These are phyloP conservation scores for Crithidia bombi DNA, from an alignment of 208 protist genomes.

Conservation along the genomic window DNA sequence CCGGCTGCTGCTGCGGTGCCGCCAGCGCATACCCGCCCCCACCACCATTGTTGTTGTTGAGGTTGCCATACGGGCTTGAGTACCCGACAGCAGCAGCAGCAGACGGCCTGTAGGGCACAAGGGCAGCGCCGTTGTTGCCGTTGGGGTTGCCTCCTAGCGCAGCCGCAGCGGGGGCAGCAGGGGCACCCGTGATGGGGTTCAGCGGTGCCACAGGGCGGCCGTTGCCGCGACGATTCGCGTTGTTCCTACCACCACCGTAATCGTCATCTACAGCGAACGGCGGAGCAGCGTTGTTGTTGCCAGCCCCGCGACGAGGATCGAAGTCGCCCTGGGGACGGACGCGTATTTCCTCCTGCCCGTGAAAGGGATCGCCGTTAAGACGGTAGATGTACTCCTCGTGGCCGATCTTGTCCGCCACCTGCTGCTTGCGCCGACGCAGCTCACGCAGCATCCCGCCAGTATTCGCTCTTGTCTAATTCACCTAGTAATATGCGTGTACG, in stretches of 20 bases:
- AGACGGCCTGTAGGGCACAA: constrained; percentile 18
- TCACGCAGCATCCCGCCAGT: constrained; percentile 46
- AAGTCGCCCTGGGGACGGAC: constrained; percentile 38
- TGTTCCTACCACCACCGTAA: constrained; percentile 9
- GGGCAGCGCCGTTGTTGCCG: constrained; percentile 15
- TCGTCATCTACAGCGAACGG: constrained; percentile 39
- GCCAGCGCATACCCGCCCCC: constrained; percentile 1
- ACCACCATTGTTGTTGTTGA: constrained; percentile 11
- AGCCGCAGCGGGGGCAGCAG: constrained; percentile 8
- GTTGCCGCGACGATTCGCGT: constrained; percentile 16
- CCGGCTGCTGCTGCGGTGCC: constrained; percentile 24
- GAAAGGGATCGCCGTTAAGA: constrained; percentile 46
- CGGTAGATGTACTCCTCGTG: constrained; percentile 81
- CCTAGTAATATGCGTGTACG: no score
- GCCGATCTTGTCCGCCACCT: constrained; percentile 81
- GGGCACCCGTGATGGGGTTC: constrained; percentile 14
- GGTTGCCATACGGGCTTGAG: constrained; percentile 8
- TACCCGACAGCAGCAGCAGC: constrained; percentile 11
- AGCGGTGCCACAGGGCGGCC: constrained; percentile 12
- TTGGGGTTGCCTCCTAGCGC: background rate
- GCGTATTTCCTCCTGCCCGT: constrained; percentile 26
- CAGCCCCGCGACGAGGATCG: constrained; percentile 15
- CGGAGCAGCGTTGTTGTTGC: constrained; percentile 13
- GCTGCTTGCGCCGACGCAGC: constrained; percentile 61
- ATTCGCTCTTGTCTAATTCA: no score